phyloP scores from a whole-genome alignment of 2,329 filamentous ascomycete genomes.

The Colletotrichum coccodes region DNA sequence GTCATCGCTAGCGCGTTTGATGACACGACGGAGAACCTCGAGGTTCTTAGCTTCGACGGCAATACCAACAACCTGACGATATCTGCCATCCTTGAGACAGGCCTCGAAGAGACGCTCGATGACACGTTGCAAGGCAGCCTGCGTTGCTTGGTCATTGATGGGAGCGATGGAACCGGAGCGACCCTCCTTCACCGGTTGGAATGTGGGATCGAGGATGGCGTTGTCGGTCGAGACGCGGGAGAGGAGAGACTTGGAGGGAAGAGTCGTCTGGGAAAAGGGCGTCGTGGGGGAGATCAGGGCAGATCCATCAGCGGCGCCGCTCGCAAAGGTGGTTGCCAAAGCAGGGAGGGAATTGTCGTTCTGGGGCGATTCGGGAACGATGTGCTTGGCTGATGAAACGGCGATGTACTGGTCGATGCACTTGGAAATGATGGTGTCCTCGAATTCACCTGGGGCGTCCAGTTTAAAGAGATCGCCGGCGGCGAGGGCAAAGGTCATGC shows the following conservation, averaged over 20 bases:
- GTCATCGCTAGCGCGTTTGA: constrained; percentile 88
- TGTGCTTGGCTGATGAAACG: constrained; percentile 66
- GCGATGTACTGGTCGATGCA: constrained; percentile 98
- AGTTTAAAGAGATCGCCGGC: constrained; percentile 96
- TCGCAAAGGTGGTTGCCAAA: constrained; percentile 82
- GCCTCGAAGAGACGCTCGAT: constrained; percentile 92
- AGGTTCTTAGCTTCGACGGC: constrained; percentile 95
- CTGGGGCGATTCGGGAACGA: constrained; percentile 53
- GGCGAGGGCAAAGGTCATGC: constrained; percentile 96
- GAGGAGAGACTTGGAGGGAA: constrained; percentile 95
- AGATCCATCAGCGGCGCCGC: constrained; percentile 72
- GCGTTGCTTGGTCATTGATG: constrained; percentile 74
- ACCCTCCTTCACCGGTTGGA: constrained; percentile 64
- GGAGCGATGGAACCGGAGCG: constrained; percentile 72
- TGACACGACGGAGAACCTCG: constrained; percentile 85
- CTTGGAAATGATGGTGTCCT: constrained; percentile 98
- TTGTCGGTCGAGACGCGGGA: constrained; percentile 80
- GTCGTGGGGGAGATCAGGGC: constrained; percentile 88
- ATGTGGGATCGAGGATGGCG: constrained; percentile 68
- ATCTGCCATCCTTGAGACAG: constrained; percentile 86
- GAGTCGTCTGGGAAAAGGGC: constrained; percentile 91
- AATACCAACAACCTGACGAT: constrained; percentile 96
- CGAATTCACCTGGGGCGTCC: constrained; percentile 91
- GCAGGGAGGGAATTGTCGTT: constrained; percentile 66
- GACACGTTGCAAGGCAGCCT: constrained; percentile 82